Evolutionary conservation across 768 basidiomycete genomes (phyloP), one percentile per base, ranked within the genome.

Genomic region (Pulveroboletus sp.): DNA sequence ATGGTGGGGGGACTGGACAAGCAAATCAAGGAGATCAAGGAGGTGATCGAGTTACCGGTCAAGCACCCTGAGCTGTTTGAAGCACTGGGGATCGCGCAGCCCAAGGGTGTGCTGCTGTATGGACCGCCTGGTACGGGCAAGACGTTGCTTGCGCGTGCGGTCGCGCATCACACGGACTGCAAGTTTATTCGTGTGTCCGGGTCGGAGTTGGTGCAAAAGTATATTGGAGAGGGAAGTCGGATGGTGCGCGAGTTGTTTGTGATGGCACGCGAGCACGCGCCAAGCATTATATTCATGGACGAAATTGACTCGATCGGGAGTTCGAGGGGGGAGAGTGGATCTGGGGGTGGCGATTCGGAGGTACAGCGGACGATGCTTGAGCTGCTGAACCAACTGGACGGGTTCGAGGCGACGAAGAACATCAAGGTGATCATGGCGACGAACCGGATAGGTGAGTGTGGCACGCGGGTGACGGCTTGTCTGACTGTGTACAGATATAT

Each of bases 1-100:
- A 97, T 98, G 94, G 95, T 99, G 52, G 97, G 97, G 19, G 95
- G 95, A 58, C 80, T 98, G 50, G 97, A 98, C 76, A 91, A 97
- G 72, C 87, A 94, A 56, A 94, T 95, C 62, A 97, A 97, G 74
- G 94, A 98, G 64, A 95, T 98, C 72, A 97, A 97, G 71, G 95
- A 98, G 70, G 95, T 97, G 65, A 97, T 97, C 69, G 94, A 97
- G 69, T 72, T 97, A 21, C 94, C 95, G 32, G 93, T 98, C 55
- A 95, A 97, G 69, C 94, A 97, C 64, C 95, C 94, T 3, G 95
- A 97, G 71, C 78, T 97, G 29, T 97, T 97, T 70, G 94, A 97
- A 63, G 78, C 92, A 1, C 83, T 97, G 46, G 95, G 95, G 60
- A 97, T 97, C 65, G 94, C 93, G 4, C 94, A 95, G 61, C 94